Evolutionary conservation across 495 filamentous ascomycete genomes (phyloP).

Genomic region (Penicillium bialowiezense): DNA sequence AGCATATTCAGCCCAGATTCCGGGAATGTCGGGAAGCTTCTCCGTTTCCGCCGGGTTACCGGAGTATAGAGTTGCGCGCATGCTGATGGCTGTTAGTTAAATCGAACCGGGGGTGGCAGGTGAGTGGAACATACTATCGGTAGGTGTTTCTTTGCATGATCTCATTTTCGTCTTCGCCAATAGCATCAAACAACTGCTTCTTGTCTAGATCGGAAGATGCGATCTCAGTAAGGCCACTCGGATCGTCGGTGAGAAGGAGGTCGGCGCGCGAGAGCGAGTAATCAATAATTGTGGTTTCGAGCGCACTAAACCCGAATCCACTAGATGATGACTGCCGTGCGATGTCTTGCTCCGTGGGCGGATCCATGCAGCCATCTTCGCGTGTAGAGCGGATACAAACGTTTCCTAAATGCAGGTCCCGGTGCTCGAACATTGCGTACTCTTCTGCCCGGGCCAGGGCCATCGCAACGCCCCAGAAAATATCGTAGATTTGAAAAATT

Average conservation of each 20-base stretch:
- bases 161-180: conserved; percentile 44
- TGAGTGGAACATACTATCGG: conserved; percentile 34
- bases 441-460: conserved; percentile 75
- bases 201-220: conserved; percentile 47
- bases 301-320: conserved; percentile 63
- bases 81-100: conserved; percentile 22
- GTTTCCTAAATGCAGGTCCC: conserved; percentile 86
- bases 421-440: conserved; percentile 76
- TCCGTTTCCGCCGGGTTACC: conserved; percentile 32
- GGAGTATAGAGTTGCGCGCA: conserved; percentile 39
- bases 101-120: background rate
- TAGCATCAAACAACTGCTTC: conserved; percentile 45
- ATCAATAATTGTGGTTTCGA: conserved; percentile 83
- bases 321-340: conserved; percentile 28
- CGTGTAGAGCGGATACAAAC: conserved; percentile 63
- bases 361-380: conserved; percentile 31
- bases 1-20: conserved; percentile 45
- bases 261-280: conserved; percentile 78
- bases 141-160: conserved; percentile 40
- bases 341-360: conserved; percentile 32
- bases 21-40: conserved; percentile 30
- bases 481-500: conserved; percentile 70
- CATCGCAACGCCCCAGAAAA: conserved; percentile 78
- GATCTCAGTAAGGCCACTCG: conserved; percentile 27
- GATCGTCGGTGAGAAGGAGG: conserved; percentile 24